Evolutionary conservation across 2,329 filamentous ascomycete species (phyloP), one percentile per base, ranked within the genome.

Genomic region (Curvularia hawaiiensis): DNA sequence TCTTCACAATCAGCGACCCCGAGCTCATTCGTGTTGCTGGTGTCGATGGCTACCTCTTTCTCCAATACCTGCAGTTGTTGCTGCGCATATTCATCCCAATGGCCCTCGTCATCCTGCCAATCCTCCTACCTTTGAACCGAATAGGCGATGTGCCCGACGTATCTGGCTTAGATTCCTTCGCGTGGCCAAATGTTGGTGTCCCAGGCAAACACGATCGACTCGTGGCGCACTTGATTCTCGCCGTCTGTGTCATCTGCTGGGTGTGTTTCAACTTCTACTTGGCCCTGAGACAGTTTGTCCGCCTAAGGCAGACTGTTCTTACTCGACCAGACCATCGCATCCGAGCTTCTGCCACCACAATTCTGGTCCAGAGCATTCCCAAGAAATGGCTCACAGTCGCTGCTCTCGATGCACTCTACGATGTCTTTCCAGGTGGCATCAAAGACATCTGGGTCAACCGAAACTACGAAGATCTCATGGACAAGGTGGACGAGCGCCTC

Each of bases 371-470:
- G 62, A 90, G 89, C 11, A 97, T 99, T 50, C 95, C 95, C 1
- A 81, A 85, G 40, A 96, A 96, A 71, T 99, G 95, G 95, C 85
- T 96, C 8, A 92, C 85, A 2, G 85, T 91, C 48, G 88, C 96
- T 44, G 91, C 91, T 0, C 83, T 99, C 4, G 84, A 87, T 56
- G 90, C 89, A 0, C 82, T 99, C 0, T 99, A 96, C 69, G 95
- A 99, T 73, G 93, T 98, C 1, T 98, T 97, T 67, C 95, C 95
- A 0, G 95, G 95, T 20, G 95, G 95, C 30, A 89, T 99, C 70
- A 87, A 91, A 58, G 98, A 98, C 66, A 90, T 99, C 46, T 99
- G 94, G 93, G 88, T 99, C 67, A 99, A 97, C 58, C 86, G 94
- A 60, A 91, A 99, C 71, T 89, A 92, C 64, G 91, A 93, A 43